Conservation (phyloP, 106 monocot genomes). For the Allium fistulosum region DNA sequence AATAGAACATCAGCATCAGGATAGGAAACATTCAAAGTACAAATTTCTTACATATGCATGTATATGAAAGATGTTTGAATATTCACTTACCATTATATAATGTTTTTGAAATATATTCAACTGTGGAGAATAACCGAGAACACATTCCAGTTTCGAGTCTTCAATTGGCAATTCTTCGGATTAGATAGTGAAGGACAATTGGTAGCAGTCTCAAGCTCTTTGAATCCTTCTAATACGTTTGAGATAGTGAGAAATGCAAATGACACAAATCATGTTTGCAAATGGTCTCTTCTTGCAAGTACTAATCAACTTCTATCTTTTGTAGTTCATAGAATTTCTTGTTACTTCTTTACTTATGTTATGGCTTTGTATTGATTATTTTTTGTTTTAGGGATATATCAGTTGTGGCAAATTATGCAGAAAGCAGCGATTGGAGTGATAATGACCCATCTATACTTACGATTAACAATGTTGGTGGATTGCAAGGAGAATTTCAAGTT, state of each 20-base stretch:
- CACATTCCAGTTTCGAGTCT: slow-evolving; percentile 57
- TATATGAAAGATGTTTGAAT: too few relatives aligned
- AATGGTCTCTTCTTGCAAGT: slow-evolving; percentile 42
- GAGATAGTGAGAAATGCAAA: slow-evolving; percentile 64
- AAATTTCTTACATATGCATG: too few relatives aligned
- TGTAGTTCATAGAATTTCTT: not conserved
- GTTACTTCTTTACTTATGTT: not conserved
- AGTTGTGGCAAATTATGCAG: slow-evolving; percentile 42
- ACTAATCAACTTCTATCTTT: slow-evolving; percentile 48
- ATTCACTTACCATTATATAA: too few relatives aligned
- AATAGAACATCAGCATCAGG: slow-evolving; percentile 23
- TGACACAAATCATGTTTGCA: slow-evolving; percentile 48
- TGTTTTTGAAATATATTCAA: too few relatives aligned
- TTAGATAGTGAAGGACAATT: slow-evolving; percentile 19
- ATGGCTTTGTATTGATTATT: slow-evolving; percentile 1
- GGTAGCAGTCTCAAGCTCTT: slow-evolving; percentile 36
- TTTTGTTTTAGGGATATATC: slow-evolving; percentile 49
- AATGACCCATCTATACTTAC: slow-evolving; percentile 69
- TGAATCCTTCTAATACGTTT: slow-evolving; percentile 24
- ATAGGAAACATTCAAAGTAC: slow-evolving; percentile 43
- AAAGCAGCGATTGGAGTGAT: slow-evolving; percentile 60
- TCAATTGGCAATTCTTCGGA: slow-evolving; percentile 63
- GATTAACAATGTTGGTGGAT: slow-evolving; percentile 45
- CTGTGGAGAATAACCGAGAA: slow-evolving; percentile 66
- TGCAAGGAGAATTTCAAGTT: slow-evolving; percentile 89